A percentile compares a stretch with the other conserved stretches of the same genome.
Conservation (phyloP, 768 basidiomycete genomes). For the Pleurotus citrinopileatus region DNA sequence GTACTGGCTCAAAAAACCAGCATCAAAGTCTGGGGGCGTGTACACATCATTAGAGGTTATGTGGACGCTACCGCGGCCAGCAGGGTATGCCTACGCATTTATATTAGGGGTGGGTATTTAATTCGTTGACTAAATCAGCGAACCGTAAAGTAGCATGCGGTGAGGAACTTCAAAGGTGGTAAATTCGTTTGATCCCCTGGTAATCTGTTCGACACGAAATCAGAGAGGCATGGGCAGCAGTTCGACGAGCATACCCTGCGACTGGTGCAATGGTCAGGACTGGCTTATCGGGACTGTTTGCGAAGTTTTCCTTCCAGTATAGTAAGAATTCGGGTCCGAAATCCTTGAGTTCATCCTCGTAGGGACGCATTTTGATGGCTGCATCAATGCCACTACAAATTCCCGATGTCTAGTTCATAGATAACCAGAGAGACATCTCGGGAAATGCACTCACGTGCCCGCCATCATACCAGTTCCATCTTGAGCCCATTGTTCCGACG, state of each 20-base stretch:
- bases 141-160: constrained; percentile 21
- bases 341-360: constrained; percentile 29
- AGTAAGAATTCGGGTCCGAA: constrained; percentile 32
- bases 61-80: constrained; percentile 31
- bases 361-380: constrained; percentile 40
- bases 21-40: constrained; percentile 29
- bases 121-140: background rate
- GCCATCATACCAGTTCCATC: constrained; percentile 31
- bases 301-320: constrained; percentile 33
- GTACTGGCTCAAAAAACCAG: constrained; percentile 27
- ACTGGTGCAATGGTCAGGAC: constrained; percentile 26
- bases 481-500: constrained; percentile 23
- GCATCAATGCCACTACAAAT: constrained; percentile 31
- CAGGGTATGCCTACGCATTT: constrained; percentile 31
- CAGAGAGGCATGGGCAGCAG: no score
- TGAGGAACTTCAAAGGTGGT: constrained; percentile 20
- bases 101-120: no score
- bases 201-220: background rate
- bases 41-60: constrained; percentile 26
- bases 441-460: constrained; percentile 25
- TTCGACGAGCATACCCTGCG: constrained; percentile 29
- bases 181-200: constrained; percentile 7
- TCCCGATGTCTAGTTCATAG: background rate
- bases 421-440: no score
- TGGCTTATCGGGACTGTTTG: constrained; percentile 35